Evolutionary conservation across 75 land plant species (phyloP), one percentile per base, ranked within the genome.

Genomic region (Pseudotsuga menziesii): DNA sequence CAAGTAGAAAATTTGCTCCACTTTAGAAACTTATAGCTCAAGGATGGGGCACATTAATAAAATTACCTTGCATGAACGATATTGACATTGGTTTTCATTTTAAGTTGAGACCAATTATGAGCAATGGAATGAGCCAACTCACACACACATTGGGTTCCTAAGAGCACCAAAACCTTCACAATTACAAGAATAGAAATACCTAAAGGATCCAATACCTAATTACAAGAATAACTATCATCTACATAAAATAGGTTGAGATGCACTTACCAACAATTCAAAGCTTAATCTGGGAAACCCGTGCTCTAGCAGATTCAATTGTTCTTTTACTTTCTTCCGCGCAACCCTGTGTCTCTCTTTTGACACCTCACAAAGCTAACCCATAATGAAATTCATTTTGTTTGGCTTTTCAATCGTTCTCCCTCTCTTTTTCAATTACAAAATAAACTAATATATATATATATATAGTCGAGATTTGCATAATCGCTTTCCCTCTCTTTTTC

Each of bases 81-180:
- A 77, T 86, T 91, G 44, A 91, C 93, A 66, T 91, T 93, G 62
- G 96, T 86, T 76, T 93, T 93, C 92, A 92, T 88, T 75, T 80
- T 73, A 48, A 93, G 91, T 22, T 76, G 82, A 58, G 93, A 91
- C 90, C 93, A 93, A 71, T 93, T 93, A 80, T 93, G 91, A 15
- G 96, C 96, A 61, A 93, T 77, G 4, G 91, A 93, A 35, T 91
- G 88, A 58, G 85, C 79, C 56, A 93, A 70, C 5, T 90, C 86
- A 22, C 81, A 77, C n/a, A 89, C 77, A 91, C 96, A 93, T 5
- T 91, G 76, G 59, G 76, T 80, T n/a, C 96, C 96, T 91, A 82
- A 73, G 19, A 60, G n/a, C 61, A 36, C 26, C 35, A 59, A 22
- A 59, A 48, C n/a, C 20, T 56, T n/a, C 22, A n/a, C 9, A 75